Conservation (phyloP, 306 rosid genomes). For the Medicago ruthenica region DNA sequence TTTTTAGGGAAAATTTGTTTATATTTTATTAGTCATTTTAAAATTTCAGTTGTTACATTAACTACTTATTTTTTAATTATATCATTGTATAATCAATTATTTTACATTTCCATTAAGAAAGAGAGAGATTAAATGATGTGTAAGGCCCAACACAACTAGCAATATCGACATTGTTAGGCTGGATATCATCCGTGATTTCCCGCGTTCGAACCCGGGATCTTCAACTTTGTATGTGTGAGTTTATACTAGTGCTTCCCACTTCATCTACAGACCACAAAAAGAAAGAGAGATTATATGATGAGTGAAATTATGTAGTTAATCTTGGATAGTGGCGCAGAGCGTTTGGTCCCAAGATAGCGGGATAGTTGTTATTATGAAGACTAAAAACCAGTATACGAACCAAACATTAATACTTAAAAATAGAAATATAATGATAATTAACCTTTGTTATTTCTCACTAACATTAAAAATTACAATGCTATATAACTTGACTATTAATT, state of each 20-base stretch:
- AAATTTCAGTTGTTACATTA: neutral
- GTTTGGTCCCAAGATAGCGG: neutral
- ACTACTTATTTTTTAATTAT: neutral
- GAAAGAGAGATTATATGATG: neutral
- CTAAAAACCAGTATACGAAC: neutral
- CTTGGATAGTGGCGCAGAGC: neutral
- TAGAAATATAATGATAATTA: neutral
- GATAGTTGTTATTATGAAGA: neutral
- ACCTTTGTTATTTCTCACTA: neutral
- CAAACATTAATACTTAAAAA: neutral
- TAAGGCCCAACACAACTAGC: no score
- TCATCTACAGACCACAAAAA: neutral
- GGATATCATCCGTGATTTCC: no score
- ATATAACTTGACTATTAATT: no score
- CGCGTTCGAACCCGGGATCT: no score
- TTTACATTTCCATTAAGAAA: neutral
- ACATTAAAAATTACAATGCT: neutral
- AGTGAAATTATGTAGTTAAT: neutral
- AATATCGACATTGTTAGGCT: no score
- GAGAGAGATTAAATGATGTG: neutral
- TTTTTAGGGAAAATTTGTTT: neutral
- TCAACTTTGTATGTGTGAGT: no score
- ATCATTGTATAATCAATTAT: neutral
- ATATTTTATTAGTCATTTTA: neutral
- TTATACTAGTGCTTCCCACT: no score